Conservation (phyloP, 805 yeast species). For the Millerago galiae region DNA sequence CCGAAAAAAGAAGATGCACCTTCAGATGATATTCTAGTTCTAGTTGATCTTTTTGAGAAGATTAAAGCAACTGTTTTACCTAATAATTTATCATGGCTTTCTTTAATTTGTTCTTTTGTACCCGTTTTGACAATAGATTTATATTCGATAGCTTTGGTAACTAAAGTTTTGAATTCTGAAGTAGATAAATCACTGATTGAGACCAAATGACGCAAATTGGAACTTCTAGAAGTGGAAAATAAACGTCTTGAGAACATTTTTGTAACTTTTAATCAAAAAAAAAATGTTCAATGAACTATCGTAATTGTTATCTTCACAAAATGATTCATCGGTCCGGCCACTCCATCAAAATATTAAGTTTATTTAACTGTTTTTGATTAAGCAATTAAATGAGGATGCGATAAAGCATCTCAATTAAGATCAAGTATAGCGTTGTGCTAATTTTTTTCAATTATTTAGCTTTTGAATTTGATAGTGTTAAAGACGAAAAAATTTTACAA, state of each 20-base stretch:
- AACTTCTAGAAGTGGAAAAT: constrained; percentile 9
- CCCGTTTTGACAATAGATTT: constrained; percentile 57
- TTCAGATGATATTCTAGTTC: constrained; percentile 91
- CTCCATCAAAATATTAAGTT: too few species aligned
- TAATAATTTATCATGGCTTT: constrained; percentile 44
- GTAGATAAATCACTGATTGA: constrained; percentile 75
- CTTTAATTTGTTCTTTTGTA: constrained; percentile 28
- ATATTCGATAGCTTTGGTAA: constrained; percentile 63
- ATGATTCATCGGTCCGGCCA: too few species aligned
- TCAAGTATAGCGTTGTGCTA: too few species aligned
- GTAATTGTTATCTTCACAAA: too few species aligned
- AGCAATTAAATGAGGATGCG: too few species aligned
- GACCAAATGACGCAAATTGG: constrained; percentile 55
- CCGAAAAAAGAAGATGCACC: constrained; percentile 93
- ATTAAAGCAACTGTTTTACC: constrained; percentile 82
- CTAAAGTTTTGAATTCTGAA: constrained; percentile 64
- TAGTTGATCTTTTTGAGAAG: constrained; percentile 88
- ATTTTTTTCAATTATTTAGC: too few species aligned
- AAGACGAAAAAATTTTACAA: too few species aligned
- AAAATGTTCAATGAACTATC: background rate
- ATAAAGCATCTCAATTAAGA: too few species aligned
- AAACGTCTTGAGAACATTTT: constrained; percentile 14
- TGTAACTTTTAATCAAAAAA: background rate
- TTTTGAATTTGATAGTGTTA: too few species aligned
- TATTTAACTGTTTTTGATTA: too few species aligned